A percentile compares a stretch with the other conserved stretches of the same genome.
These are phyloP conservation scores for Sporothrix sp. DNA, from an alignment of 2,329 filamentous ascomycete genomes.

Conservation along the genomic window DNA sequence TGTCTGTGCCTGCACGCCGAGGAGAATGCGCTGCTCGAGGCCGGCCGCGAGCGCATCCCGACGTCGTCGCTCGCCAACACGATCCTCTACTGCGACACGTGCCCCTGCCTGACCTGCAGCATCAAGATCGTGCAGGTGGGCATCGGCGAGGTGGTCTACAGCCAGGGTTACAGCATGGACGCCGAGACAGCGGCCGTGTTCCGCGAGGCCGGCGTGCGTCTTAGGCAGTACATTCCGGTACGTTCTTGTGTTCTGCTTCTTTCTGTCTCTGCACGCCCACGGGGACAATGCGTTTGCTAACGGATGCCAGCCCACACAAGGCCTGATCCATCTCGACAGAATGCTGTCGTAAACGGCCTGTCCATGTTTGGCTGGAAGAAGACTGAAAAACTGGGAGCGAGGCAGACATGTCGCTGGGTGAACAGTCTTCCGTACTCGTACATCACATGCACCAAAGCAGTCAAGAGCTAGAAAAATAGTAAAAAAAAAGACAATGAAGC, in stretches of 20 bases:
- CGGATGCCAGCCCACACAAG: conserved; percentile 48
- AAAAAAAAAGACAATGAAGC: conserved; percentile 6
- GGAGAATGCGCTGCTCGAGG: conserved; percentile 92
- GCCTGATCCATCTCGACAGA: conserved; percentile 52
- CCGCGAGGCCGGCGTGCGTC: conserved; percentile 66
- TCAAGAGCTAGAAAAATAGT: background rate
- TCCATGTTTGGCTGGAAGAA: no score
- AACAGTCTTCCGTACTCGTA: no score
- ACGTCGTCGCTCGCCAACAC: conserved; percentile 52
- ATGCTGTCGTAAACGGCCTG: no score
- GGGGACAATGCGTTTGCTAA: background rate
- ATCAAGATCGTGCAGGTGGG: conserved; percentile 98
- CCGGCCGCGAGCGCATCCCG: conserved; percentile 73
- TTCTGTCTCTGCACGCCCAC: background rate
- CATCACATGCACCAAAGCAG: background rate
- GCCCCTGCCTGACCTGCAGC: conserved; percentile 92
- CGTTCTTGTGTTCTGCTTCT: conserved; percentile 27
- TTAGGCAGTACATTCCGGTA: conserved; percentile 83
- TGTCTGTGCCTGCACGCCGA: conserved; percentile 97
- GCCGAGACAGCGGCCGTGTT: conserved; percentile 73
- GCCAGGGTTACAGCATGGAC: conserved; percentile 91
- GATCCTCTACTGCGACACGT: conserved; percentile 90
- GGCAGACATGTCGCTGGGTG: no score
- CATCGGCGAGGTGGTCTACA: conserved; percentile 91
- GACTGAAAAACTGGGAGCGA: no score